These are phyloP conservation scores for Xerocomus brunneocitrinus DNA, from an alignment of 768 basidiomycete species.

Conservation along the genomic window DNA sequence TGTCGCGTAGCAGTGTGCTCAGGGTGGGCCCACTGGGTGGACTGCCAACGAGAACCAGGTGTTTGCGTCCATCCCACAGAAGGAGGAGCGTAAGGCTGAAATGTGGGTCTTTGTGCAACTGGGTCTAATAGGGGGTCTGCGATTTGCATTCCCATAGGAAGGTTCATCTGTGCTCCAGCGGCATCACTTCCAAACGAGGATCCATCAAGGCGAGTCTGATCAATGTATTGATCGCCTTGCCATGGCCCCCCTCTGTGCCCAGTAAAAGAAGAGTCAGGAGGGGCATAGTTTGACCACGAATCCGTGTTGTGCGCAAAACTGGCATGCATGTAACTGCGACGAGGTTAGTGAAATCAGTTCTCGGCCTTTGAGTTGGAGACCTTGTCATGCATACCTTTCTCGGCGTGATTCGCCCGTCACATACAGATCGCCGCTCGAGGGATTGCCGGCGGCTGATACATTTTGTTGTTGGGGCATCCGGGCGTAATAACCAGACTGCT, in stretches of 20 bases:
- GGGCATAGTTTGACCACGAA: background rate
- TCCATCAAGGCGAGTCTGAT: background rate
- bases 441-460: background rate
- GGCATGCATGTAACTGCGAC: background rate
- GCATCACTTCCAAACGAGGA: background rate
- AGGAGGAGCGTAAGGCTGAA: background rate
- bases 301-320: background rate
- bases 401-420: background rate
- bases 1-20: background rate
- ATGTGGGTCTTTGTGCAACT: background rate
- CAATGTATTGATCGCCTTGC: background rate
- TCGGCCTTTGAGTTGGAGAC: background rate
- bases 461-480: constrained; percentile 4
- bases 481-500: background rate
- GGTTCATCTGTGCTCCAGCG: background rate
- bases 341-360: background rate
- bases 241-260: background rate
- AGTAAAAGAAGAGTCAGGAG: background rate
- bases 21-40: constrained; percentile 2
- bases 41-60: background rate
- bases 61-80: background rate
- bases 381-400: constrained; percentile 13
- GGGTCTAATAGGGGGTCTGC: constrained; percentile 1
- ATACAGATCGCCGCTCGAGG: background rate
- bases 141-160: background rate